phyloP scores from a whole-genome alignment of 176 grass and related monocot genomes.

The Carex myosuroides region DNA sequence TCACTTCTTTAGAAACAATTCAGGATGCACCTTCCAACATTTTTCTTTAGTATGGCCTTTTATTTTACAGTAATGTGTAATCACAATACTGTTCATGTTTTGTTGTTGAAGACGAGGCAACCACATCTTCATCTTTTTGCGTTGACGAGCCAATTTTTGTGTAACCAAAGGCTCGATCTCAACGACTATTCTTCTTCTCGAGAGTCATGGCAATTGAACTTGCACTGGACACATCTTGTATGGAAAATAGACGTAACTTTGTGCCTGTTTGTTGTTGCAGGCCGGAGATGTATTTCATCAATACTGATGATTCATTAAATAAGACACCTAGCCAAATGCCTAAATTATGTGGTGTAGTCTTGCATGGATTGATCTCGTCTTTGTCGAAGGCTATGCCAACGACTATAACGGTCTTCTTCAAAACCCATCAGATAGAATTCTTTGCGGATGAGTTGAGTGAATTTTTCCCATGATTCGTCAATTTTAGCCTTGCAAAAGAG shows the following conservation, averaged over 20 bases:
- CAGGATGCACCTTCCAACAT: background rate
- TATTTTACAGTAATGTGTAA: background rate
- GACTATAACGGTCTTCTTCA: background rate
- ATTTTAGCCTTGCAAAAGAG: background rate
- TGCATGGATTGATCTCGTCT: background rate
- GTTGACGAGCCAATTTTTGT: background rate
- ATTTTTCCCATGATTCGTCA: background rate
- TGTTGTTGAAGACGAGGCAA: background rate
- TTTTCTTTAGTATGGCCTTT: background rate
- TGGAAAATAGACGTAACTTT: background rate
- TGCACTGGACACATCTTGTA: background rate
- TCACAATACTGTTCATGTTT: background rate
- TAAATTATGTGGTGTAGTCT: background rate
- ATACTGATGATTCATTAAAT: background rate
- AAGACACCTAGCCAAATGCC: background rate
- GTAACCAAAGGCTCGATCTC: background rate
- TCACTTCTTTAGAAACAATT: constrained; percentile 3
- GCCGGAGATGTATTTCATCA: background rate
- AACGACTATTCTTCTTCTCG: background rate
- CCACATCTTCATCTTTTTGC: background rate
- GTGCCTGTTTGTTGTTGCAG: background rate
- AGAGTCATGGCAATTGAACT: background rate
- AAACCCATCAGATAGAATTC: background rate
- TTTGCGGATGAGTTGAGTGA: background rate
- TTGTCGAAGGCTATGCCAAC: background rate